Base-by-base conservation (phyloP, 345 rosid genomes). In the Anastatica hierochuntica region DNA sequence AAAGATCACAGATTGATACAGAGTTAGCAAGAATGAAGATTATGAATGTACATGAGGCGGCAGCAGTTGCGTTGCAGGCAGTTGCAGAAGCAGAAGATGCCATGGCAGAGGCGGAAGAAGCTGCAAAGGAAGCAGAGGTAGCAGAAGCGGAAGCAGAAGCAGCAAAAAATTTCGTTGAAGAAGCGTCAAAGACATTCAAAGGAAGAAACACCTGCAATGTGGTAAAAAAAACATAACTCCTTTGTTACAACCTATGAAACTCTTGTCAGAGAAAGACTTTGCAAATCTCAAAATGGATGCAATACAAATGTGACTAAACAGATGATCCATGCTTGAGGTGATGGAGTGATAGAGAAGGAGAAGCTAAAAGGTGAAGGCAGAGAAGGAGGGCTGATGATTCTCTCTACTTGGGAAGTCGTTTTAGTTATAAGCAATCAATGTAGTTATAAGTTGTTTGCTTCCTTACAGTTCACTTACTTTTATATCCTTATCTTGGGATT, bases 91-190 rank as follows among this genome's bases (percentile, higher is more conserved):
- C 99, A 46, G 99, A 88, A 73, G 84, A 79, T 58, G 90, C 94
- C 26, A 80, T 88, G 42, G 88, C 85, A 4, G 95, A 71, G 63
- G 99, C 99, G 45, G 97, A 92, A 62, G 94, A 78, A 76, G 99
- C 99, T 65, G 90, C 85, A 9, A 88, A 79, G 58, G 99, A 88
- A 62, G 97, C 99, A 8, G 95, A 92, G 64, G 81, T 69, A 47
- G 95, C 97, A 10, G 99, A 94, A 69, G 97, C 95, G 10, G 85
- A 83, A 54, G 99, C 95, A 14, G 97, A 83, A 63, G 97, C 78
- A 33, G 99, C 97, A 42, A 80, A 81, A 66, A 95, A 90, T 72
- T 83, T 78, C 62, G 90, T 83, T 21, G 97, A 83, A 49, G 97
- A 88, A 52, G 85, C 95, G 15, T 37, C 66, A 72, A 88, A 85